A percentile compares a stretch with the other conserved stretches of the same genome.
These are phyloP conservation scores for Oryza australiensis DNA, from an alignment of 176 grass and related monocot species.

Conservation along the genomic window DNA sequence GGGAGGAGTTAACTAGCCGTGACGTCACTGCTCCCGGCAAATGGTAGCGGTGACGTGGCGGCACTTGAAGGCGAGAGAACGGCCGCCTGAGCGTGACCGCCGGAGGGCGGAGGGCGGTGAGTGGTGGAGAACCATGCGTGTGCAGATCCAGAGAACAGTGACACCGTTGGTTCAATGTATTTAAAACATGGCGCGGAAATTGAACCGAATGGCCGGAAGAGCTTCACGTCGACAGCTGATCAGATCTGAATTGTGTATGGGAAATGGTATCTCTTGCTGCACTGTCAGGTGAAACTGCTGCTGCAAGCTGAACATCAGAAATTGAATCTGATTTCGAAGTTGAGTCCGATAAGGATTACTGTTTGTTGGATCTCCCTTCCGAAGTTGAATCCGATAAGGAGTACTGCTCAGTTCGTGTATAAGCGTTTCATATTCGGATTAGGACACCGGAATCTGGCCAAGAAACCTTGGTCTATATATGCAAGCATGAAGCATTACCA, in stretches of 20 bases:
- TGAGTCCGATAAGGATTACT: neutral
- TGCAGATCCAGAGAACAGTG: conserved; percentile 15
- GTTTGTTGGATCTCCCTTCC: neutral
- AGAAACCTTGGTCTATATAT: neutral
- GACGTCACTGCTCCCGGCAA: conserved; percentile 17
- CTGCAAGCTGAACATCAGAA: neutral
- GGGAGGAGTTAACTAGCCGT: conserved; percentile 7
- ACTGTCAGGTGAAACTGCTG: neutral
- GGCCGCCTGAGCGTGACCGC: conserved; percentile 36
- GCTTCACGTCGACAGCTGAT: conserved; percentile 35
- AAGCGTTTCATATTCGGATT: neutral
- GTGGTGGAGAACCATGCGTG: conserved; percentile 19
- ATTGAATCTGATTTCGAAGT: neutral
- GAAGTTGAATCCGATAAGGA: neutral
- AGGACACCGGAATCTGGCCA: neutral
- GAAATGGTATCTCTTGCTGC: conserved; percentile 13
- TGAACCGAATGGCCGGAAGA: conserved; percentile 36
- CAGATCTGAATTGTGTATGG: neutral
- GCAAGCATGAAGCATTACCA: neutral
- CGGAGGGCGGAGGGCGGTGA: neutral
- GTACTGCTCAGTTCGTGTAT: neutral
- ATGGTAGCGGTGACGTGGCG: neutral
- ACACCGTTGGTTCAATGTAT: conserved; percentile 28
- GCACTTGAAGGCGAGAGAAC: conserved; percentile 22
- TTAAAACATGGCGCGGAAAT: neutral